Evolutionary conservation across 202 grass and related monocot species (phyloP), one percentile per base, ranked within the genome.

Genomic region (Zizania palustris): DNA sequence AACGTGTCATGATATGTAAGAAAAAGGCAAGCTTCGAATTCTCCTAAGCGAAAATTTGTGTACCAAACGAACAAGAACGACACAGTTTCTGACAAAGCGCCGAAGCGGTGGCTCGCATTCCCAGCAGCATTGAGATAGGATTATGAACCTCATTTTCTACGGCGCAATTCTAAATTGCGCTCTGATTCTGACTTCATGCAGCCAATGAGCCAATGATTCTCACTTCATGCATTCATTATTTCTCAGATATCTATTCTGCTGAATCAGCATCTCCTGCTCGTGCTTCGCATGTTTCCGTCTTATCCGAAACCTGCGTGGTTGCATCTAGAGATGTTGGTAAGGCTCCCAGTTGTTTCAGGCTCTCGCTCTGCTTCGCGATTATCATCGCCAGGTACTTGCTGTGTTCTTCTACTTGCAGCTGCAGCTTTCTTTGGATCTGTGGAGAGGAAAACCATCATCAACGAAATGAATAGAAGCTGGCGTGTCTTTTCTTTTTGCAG

Each of bases 371-470:
- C 69, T 90, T 87, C 13, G 68, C 70, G 12, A 93, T 84, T 15
- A 90, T 75, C 69, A 82, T 87, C 49, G 90, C 77, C n/a, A 93
- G 87, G 84, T 87, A 83, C 72, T 79, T 88, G 82, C 82, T 86
- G 9, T 93, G 87, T 76, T 88, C 78, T 69, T 93, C 90, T 8
- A 93, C 88, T 80, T 85, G 87, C 77, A 90, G 8, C 53, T 93
- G 90, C 69, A 93, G 69, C 72, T 90, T 90, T 82, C 84, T 90
- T 79, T 93, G 84, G 76, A 84, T 59, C 84, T 93, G 59, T 8
- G 2, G 19, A 72, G 49, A 76, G 38, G 55, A 48, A 74, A 57
- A 4, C 22, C 72, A 44, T 41, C 12, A 2, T 62, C 5, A 39
- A 0, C 38, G 46, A 49, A 42, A 71, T 76, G 36, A 64, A 70